phyloP scores from a whole-genome alignment of 2,329 filamentous ascomycete species.

The Venturiaceae sp. region DNA sequence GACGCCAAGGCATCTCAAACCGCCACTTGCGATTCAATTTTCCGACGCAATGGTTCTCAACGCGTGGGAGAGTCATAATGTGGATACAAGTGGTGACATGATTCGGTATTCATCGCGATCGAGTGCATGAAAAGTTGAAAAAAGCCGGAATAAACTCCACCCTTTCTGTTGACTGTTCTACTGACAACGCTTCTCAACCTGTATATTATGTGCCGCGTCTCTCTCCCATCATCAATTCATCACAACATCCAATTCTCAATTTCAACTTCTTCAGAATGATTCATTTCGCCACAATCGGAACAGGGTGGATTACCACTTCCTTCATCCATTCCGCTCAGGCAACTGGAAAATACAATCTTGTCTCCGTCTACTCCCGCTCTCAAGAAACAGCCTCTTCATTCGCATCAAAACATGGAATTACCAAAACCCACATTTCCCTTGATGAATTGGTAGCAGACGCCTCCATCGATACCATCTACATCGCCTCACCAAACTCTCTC shows the following conservation, averaged over 20 bases:
- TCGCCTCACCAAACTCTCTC: constrained; percentile 38
- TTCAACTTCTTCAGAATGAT: constrained; percentile 14
- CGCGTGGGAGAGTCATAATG: too few species aligned
- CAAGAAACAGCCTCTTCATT: constrained; percentile 32
- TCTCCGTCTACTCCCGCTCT: constrained; percentile 37
- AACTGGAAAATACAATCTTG: constrained; percentile 32
- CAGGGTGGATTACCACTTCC: constrained; percentile 40
- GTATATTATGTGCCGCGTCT: too few species aligned
- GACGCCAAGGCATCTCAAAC: too few species aligned
- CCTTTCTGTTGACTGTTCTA: not conserved
- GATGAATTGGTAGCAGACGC: constrained; percentile 26
- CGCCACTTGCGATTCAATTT: too few species aligned
- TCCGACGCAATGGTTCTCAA: too few species aligned
- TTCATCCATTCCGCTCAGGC: constrained; percentile 34
- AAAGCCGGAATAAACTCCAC: not conserved
- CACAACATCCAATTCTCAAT: not conserved
- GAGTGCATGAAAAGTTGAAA: not conserved
- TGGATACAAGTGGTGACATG: not conserved
- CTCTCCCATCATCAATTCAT: not conserved
- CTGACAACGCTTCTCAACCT: not conserved
- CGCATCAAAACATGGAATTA: constrained; percentile 28
- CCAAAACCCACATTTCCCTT: constrained; percentile 29
- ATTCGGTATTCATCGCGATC: not conserved
- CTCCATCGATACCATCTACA: constrained; percentile 34
- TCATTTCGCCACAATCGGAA: constrained; percentile 37